A percentile compares a stretch with the other conserved stretches of the same genome.
Conservation (phyloP, 345 rosid species). For the Eutrema yunnanense region DNA sequence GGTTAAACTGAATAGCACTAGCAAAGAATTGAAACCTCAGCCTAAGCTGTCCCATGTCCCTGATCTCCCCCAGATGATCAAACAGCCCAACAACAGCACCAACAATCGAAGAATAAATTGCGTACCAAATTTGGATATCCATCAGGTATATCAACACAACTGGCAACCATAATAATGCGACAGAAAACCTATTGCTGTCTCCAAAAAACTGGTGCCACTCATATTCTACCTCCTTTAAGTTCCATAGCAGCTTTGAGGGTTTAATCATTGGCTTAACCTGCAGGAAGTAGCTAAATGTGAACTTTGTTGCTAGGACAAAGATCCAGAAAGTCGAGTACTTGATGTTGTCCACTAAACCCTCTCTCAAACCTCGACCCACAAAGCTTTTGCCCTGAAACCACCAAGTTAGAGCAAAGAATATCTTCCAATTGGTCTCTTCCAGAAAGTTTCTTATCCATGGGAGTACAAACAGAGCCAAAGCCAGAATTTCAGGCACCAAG, state of each 20-base stretch:
- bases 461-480: constrained; percentile 62
- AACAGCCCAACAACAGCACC: constrained; percentile 89
- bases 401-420: constrained; percentile 62
- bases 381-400: constrained; percentile 76
- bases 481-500: constrained; percentile 71
- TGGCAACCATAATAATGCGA: constrained; percentile 74
- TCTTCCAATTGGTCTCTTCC: constrained; percentile 84
- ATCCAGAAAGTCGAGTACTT: constrained; percentile 80
- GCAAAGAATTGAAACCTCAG: constrained; percentile 97
- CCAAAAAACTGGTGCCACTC: constrained; percentile 65
- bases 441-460: constrained; percentile 94
- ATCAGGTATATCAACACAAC: constrained; percentile 73
- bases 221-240: constrained; percentile 37
- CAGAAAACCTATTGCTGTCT: constrained; percentile 68
- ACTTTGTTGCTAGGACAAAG: constrained; percentile 73
- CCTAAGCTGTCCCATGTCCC: constrained; percentile 80
- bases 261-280: constrained; percentile 81
- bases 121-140: constrained; percentile 97
- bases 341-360: constrained; percentile 71
- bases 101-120: constrained; percentile 78
- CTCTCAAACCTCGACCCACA: constrained; percentile 86
- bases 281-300: constrained; percentile 73
- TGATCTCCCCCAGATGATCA: constrained; percentile 91
- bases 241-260: constrained; percentile 53
- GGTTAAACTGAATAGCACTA: constrained; percentile 92